These are phyloP conservation scores for Penicillium capsulatum DNA, from an alignment of 2,329 filamentous ascomycete species.

Conservation along the genomic window DNA sequence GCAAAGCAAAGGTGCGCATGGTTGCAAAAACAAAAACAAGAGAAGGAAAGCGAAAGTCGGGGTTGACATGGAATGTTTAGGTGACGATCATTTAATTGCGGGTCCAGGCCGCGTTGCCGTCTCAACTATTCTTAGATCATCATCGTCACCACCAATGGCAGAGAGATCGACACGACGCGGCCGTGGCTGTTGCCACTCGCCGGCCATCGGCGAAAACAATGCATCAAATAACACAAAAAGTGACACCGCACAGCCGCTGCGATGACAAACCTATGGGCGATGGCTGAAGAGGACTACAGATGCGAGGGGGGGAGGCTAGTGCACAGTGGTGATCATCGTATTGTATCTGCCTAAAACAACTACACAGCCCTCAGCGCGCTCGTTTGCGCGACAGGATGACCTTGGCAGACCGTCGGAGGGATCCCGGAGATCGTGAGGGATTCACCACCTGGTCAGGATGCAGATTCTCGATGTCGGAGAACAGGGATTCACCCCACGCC, in stretches of 20 bases:
- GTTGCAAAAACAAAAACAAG: background rate
- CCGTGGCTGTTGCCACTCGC: too few species aligned
- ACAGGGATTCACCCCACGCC: constrained; percentile 35
- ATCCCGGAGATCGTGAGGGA: constrained; percentile 14
- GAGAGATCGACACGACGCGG: too few species aligned
- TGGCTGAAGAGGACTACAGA: too few species aligned
- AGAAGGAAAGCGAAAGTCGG: constrained; percentile 1
- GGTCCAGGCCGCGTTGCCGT: constrained; percentile 28
- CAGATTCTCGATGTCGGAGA: constrained; percentile 20
- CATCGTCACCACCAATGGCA: constrained; percentile 10
- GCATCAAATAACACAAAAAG: too few species aligned
- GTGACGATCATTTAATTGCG: constrained; percentile 12
- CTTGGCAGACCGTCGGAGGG: constrained; percentile 7
- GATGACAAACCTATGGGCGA: too few species aligned
- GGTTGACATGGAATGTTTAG: constrained; percentile 15
- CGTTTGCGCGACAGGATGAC: constrained; percentile 4
- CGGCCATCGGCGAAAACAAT: too few species aligned
- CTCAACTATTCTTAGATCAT: constrained; percentile 29
- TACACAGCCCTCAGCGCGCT: constrained; percentile 1
- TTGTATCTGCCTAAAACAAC: background rate
- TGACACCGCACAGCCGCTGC: too few species aligned
- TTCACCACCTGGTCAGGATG: constrained; percentile 24
- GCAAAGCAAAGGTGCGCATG: constrained; percentile 31
- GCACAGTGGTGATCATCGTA: too few species aligned
- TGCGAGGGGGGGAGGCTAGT: too few species aligned